Evolutionary conservation across 2,329 filamentous ascomycete species (phyloP).

Genomic region (Penicillium sp.): DNA sequence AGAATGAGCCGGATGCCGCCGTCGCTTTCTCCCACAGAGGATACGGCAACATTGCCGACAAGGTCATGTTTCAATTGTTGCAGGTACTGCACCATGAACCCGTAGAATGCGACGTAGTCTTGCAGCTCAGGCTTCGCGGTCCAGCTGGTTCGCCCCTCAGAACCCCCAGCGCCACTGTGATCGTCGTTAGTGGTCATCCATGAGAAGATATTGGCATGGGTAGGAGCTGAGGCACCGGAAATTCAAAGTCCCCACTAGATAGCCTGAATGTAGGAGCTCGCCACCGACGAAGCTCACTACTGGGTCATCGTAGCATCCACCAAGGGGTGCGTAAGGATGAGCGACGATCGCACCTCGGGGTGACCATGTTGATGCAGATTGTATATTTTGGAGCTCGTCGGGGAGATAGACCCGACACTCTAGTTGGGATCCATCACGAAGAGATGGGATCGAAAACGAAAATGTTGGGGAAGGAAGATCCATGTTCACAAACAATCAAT

Average conservation of each 20-base stretch:
- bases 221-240: slow-evolving; percentile 66
- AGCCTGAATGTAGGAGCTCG: slow-evolving; percentile 71
- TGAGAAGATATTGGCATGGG: slow-evolving; percentile 2
- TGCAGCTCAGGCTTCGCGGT: slow-evolving; percentile 76
- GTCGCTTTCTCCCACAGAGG: neutral
- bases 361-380: slow-evolving; percentile 32
- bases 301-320: slow-evolving; percentile 81
- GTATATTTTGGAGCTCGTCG: slow-evolving; percentile 29
- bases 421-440: slow-evolving; percentile 76
- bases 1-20: slow-evolving; percentile 57
- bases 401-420: slow-evolving; percentile 85
- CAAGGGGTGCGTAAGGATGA: slow-evolving; percentile 88
- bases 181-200: slow-evolving; percentile 2
- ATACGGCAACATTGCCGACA: neutral
- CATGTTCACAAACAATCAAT: slow-evolving; percentile 41
- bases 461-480: slow-evolving; percentile 41
- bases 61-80: slow-evolving; percentile 52
- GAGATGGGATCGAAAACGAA: slow-evolving; percentile 79
- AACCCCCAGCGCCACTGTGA: slow-evolving; percentile 74
- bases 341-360: slow-evolving; percentile 70
- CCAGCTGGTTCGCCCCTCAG: slow-evolving; percentile 83
- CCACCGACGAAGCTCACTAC: slow-evolving; percentile 70
- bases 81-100: slow-evolving; percentile 76
- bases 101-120: slow-evolving; percentile 83
- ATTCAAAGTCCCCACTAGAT: slow-evolving; percentile 85